Evolutionary conservation across 495 filamentous ascomycete species (phyloP).

Genomic region (Rostrohypoxylon terebratum): DNA sequence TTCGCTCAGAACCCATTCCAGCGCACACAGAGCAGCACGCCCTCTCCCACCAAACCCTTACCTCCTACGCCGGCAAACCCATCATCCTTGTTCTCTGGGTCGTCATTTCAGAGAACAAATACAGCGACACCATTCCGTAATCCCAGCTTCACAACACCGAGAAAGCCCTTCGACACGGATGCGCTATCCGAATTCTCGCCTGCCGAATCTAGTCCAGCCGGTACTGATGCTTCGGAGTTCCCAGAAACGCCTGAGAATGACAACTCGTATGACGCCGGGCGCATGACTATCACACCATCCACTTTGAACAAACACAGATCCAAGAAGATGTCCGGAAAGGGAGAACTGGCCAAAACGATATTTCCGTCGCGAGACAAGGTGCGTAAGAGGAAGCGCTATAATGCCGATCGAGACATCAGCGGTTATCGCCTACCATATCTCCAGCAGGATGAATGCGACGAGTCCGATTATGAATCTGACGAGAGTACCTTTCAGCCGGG

Average conservation of each 20-base stretch:
- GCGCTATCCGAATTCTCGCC: constrained; percentile 74
- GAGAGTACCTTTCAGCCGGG: constrained; percentile 50
- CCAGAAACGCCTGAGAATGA: constrained; percentile 60
- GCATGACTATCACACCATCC: constrained; percentile 56
- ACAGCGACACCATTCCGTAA: constrained; percentile 69
- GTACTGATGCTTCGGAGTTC: constrained; percentile 73
- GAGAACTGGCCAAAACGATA: constrained; percentile 53
- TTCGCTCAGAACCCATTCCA: constrained; percentile 53
- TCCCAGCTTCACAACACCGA: constrained; percentile 82
- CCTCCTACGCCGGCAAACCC: constrained; percentile 51
- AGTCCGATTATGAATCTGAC: constrained; percentile 68
- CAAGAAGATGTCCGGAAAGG: constrained; percentile 60
- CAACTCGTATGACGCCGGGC: constrained; percentile 49
- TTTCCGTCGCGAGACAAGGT: constrained; percentile 54
- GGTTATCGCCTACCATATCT: constrained; percentile 53
- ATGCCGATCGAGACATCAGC: constrained; percentile 57
- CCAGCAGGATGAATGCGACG: constrained; percentile 63
- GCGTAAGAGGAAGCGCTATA: constrained; percentile 60
- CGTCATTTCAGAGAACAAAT: constrained; percentile 49
- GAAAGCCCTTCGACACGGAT: constrained; percentile 74
- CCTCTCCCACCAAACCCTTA: constrained; percentile 51
- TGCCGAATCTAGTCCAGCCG: constrained; percentile 82
- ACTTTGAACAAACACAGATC: constrained; percentile 54
- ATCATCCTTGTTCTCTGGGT: constrained; percentile 53
- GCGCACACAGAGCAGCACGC: constrained; percentile 42